Evolutionary conservation across 352 stramenopile genomes (phyloP), one percentile per base, ranked within the genome.

Genomic region (Poterioochromonas sp.): DNA sequence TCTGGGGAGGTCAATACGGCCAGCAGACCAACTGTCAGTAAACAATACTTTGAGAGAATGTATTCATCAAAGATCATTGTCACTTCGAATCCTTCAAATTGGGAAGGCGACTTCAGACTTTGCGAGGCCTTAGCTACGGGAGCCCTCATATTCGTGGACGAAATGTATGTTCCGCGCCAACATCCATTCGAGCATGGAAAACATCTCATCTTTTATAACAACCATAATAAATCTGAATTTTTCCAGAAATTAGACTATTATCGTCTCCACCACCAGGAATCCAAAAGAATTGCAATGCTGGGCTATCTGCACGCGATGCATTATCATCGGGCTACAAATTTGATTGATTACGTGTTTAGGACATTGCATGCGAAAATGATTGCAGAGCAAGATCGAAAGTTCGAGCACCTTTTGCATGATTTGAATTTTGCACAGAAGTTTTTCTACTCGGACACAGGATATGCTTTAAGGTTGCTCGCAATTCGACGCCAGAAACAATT

Each of bases 81-180:
- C 29, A 81, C 77, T 29, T 43, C 43, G 32, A 81, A 81, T 64
- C 77, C 77, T 1, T 71, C 60, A 11, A 5, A 79, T 43, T 81
- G 77, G 77, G 77, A 81, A 53, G 77, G 77, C 51, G 77, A 81
- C 49, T 81, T 81, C 69, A n/a, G 77, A 32, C 60, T 78, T 1
- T 74, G n/a, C 2, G 77, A 81, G 39, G 63, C 77, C 26, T 1
- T 81, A 26, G 63, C 64, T 22, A 64, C 11, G 5, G 77, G 68
- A 51, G 77, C 77, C 1, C 29, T 79, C 0, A 64, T 81, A 8
- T 71, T 81, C 40, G 58, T 69, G 32, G 77, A 81, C 43, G 29
- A 58, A 34, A 54, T 79, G 39, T 81, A 79, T 51, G 65, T 73
- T 40, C 77, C 77, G 5, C 32, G 53, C 5, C 39, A 15, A 18